These are phyloP conservation scores for Farysia itapuensis DNA, from an alignment of 1,284 basidiomycete species.

Conservation along the genomic window DNA sequence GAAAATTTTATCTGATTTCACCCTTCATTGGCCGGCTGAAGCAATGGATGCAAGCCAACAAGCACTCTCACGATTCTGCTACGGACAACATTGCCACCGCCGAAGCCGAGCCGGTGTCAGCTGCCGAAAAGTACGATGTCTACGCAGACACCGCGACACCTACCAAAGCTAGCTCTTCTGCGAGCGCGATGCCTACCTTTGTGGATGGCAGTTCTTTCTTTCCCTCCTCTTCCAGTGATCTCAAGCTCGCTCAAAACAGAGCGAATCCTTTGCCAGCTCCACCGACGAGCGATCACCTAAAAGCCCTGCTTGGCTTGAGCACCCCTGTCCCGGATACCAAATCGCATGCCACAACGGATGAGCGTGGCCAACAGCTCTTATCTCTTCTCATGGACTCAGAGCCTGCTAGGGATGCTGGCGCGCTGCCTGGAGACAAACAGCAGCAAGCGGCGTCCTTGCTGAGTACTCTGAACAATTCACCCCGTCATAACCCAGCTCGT, in stretches of 20 bases:
- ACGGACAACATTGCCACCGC: constrained; percentile 5
- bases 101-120: constrained; percentile 1
- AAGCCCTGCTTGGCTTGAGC: constrained; percentile 37
- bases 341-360: constrained; percentile 37
- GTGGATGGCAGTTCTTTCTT: constrained; percentile 30
- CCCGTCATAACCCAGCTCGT: background rate
- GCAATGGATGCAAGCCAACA: constrained; percentile 55
- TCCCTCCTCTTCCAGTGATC: constrained; percentile 18
- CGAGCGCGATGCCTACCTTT: constrained; percentile 10
- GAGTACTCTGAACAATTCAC: background rate
- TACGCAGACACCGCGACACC: background rate
- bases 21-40: constrained; percentile 73
- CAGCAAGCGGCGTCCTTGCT: background rate
- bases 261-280: constrained; percentile 30
- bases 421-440: background rate
- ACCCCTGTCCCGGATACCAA: constrained; percentile 24
- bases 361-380: constrained; percentile 36
- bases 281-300: constrained; percentile 40
- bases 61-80: constrained; percentile 41
- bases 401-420: too few relatives aligned
- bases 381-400: constrained; percentile 19
- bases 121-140: too few relatives aligned
- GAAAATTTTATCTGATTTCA: constrained; percentile 92
- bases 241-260: constrained; percentile 6
- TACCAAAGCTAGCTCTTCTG: background rate